phyloP scores from a whole-genome alignment of 352 stramenopile genomes.

The Pythium biforme region DNA sequence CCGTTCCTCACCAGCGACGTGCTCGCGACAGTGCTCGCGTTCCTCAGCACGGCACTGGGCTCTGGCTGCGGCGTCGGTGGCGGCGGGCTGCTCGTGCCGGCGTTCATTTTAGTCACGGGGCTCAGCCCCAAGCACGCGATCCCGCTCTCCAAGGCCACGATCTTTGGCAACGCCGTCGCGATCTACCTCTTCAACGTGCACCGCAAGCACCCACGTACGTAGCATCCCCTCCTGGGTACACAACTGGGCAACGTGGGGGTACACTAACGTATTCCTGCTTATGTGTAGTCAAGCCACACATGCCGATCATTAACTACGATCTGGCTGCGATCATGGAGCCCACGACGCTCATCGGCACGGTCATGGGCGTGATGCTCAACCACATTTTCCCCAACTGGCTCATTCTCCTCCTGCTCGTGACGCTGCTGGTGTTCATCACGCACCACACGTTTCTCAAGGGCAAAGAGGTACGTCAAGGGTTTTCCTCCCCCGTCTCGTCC shows the following conservation, averaged over 20 bases:
- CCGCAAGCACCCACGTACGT: slow-evolving; percentile 91
- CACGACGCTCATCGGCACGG: slow-evolving; percentile 74
- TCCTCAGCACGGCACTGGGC: slow-evolving; percentile 88
- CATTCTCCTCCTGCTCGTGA: slow-evolving; percentile 74
- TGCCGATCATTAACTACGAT: slow-evolving; percentile 97
- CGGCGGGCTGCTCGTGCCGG: slow-evolving; percentile 95
- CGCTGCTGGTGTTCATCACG: slow-evolving; percentile 69
- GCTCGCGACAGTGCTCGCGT: slow-evolving; percentile 62
- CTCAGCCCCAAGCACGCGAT: slow-evolving; percentile 94
- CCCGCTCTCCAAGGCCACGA: slow-evolving; percentile 95
- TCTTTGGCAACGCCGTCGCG: slow-evolving; percentile 95
- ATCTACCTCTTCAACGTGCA: slow-evolving; percentile 94
- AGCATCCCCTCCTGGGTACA: too few relatives aligned
- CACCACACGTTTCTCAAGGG: slow-evolving; percentile 74
- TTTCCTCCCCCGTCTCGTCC: background rate
- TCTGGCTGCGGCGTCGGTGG: slow-evolving; percentile 91
- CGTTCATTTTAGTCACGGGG: slow-evolving; percentile 96
- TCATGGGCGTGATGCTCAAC: slow-evolving; percentile 85
- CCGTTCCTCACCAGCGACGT: slow-evolving; percentile 72
- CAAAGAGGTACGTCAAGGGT: slow-evolving; percentile 24
- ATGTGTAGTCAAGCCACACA: slow-evolving; percentile 62
- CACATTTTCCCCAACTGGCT: slow-evolving; percentile 82
- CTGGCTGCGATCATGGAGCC: slow-evolving; percentile 98
- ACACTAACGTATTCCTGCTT: background rate
- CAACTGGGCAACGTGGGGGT: too few relatives aligned